Conservation (phyloP, 129 eudicot genomes). For the Escallonia rubra region DNA sequence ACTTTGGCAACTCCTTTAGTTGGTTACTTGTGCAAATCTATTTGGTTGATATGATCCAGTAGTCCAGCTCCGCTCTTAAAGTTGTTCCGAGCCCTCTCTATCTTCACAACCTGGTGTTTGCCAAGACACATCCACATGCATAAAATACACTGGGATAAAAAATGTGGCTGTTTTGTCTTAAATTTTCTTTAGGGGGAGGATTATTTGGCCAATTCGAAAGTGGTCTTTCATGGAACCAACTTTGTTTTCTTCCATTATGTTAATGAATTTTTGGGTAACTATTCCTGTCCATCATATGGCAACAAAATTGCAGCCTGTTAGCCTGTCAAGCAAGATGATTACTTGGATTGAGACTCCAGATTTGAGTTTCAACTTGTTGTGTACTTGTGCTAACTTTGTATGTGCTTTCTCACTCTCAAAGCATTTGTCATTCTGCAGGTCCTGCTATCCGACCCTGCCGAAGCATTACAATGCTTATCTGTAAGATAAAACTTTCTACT, state of each 20-base stretch:
- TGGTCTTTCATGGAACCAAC: too few species aligned
- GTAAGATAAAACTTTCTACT: slow-evolving; percentile 38
- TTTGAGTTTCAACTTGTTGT: too few species aligned
- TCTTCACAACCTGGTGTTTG: too few species aligned
- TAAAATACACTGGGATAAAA: too few species aligned
- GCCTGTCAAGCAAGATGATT: neutral
- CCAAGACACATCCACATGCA: too few species aligned
- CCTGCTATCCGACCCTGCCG: slow-evolving; percentile 44
- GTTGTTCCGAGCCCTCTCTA: too few species aligned
- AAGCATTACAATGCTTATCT: slow-evolving; percentile 53
- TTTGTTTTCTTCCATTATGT: too few species aligned
- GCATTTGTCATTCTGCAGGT: slow-evolving; percentile 38
- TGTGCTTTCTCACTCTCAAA: neutral
- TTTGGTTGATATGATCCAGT: neutral
- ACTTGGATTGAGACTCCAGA: neutral
- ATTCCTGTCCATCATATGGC: neutral
- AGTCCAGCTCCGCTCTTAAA: too few species aligned
- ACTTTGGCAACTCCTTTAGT: neutral
- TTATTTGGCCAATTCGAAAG: too few species aligned
- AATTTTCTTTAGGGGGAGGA: too few species aligned
- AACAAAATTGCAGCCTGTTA: neutral
- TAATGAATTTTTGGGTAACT: neutral
- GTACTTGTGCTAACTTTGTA: neutral
- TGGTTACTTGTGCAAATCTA: neutral
- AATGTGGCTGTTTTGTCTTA: too few species aligned